phyloP scores from a whole-genome alignment of 2,329 filamentous ascomycete species.

The Trichoderma sp. region DNA sequence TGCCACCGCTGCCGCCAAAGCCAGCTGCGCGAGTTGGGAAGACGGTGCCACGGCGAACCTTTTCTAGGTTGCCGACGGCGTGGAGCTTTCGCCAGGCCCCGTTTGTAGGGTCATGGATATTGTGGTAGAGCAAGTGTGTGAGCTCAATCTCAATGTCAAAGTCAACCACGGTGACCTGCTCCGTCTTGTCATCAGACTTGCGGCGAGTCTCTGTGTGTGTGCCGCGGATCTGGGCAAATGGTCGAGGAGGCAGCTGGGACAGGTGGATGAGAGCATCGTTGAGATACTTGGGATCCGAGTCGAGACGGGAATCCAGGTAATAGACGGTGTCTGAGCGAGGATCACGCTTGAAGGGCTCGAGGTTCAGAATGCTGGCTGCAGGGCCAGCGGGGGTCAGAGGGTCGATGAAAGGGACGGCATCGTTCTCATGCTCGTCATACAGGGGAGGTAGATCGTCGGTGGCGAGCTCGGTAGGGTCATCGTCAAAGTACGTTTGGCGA shows the following conservation, averaged over 20 bases:
- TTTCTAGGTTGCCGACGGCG: slow-evolving; percentile 59
- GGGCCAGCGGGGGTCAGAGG: slow-evolving; percentile 33
- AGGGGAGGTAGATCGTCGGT: slow-evolving; percentile 48
- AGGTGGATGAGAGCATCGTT: slow-evolving; percentile 47
- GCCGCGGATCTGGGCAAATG: slow-evolving; percentile 54
- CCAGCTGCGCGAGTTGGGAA: slow-evolving; percentile 53
- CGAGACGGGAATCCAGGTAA: slow-evolving; percentile 49
- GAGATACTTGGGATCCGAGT: slow-evolving; percentile 46
- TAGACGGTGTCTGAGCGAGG: slow-evolving; percentile 38
- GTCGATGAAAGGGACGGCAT: slow-evolving; percentile 25
- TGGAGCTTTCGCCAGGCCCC: slow-evolving; percentile 47
- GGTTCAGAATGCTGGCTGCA: slow-evolving; percentile 25
- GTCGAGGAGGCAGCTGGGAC: slow-evolving; percentile 53
- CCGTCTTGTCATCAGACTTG: slow-evolving; percentile 38
- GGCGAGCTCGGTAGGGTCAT: slow-evolving; percentile 38
- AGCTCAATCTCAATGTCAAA: slow-evolving; percentile 62
- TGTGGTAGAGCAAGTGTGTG: slow-evolving; percentile 56
- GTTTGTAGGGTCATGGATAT: slow-evolving; percentile 38
- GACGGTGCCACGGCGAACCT: slow-evolving; percentile 65
- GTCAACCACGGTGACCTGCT: slow-evolving; percentile 54
- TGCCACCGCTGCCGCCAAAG: slow-evolving; percentile 35
- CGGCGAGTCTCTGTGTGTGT: slow-evolving; percentile 48
- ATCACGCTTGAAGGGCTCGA: slow-evolving; percentile 36
- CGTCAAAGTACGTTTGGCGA: slow-evolving; percentile 38
- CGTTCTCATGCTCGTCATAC: slow-evolving; percentile 42